Evolutionary conservation across 495 filamentous ascomycete genomes (phyloP), one percentile per base, ranked within the genome.

Genomic region (Neurospora sp.): DNA sequence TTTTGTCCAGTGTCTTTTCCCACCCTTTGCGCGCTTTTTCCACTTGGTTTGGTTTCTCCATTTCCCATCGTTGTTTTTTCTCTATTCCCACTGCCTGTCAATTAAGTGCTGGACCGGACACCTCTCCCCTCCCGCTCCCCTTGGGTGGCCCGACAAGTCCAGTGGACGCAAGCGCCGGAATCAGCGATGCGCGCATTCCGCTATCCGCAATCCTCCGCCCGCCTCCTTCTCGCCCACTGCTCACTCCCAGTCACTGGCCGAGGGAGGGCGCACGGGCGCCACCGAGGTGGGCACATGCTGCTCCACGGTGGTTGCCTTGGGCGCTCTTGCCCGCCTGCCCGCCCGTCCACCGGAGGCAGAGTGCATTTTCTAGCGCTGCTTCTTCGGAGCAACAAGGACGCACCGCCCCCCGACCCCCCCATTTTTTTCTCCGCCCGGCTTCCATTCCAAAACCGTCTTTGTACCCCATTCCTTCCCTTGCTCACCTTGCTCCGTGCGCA

Each of bases 391-490:
- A 71, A n/a, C 69, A 71, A 71, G 39, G 71, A 72, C 24, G 74
- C 76, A 62, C 54, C 54, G 28, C 24, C 24, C 54, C 28, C 54
- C 54, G 54, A 62, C 54, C 54, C 54, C 45, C 79, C 79, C 76
- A 75, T 74, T 76, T 80, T 80, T 62, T 80, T 79, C 75, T 75
- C 80, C 76, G 72, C 78, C 79, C 76, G 80, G 76, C 74, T 74
- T 73, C 74, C 76, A 76, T 79, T 78, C 77, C 76, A 74, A 75
- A 77, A 78, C 73, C 75, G 76, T 76, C 77, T 28, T 72, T 62
- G 54, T 62, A 34, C 59, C 74, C 62, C 73, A 77, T 71, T 74
- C 75, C 76, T 73, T 71, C 74, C 71, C 70, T 71, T 78, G 77
- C 77, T 77, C 79, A 73, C 71, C 70, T 71, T 79, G 77, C 77